Evolutionary conservation across 768 basidiomycete species (phyloP).

Genomic region (Serendipita vermifera): DNA sequence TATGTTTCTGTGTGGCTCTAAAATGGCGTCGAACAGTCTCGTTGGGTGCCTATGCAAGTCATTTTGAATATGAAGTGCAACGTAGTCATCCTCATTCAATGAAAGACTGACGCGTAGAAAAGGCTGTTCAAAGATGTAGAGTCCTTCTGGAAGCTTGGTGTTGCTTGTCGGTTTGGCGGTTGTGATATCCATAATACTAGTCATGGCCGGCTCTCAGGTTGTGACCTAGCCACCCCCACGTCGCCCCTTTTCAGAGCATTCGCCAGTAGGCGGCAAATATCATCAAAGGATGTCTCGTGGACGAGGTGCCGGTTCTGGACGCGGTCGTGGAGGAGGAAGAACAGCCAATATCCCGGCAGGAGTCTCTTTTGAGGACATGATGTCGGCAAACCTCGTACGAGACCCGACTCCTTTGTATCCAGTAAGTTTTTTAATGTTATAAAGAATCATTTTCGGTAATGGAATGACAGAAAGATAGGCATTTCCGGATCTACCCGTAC

Average conservation of each 20-base stretch:
- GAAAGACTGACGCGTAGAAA: slow-evolving; percentile 47
- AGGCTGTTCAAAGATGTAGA: slow-evolving; percentile 74
- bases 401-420: slow-evolving; percentile 5
- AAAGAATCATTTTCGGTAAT: not conserved
- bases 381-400: not conserved
- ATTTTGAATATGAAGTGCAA: slow-evolving; percentile 2
- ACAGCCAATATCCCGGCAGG: not conserved
- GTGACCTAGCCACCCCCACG: too few species aligned
- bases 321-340: not conserved
- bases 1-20: slow-evolving; percentile 62
- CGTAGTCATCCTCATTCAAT: slow-evolving; percentile 7
- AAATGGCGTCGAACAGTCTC: slow-evolving; percentile 86
- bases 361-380: not conserved
- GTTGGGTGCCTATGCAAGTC: slow-evolving; percentile 55
- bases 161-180: slow-evolving; percentile 5
- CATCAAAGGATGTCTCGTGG: slow-evolving; percentile 4
- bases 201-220: not conserved
- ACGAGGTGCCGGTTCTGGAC: not conserved
- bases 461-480: not conserved
- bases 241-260: too few species aligned
- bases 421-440: not conserved
- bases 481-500: slow-evolving; percentile 37
- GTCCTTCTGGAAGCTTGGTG: slow-evolving; percentile 35
- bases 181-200: not conserved
- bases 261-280: not conserved